Percentiles rank a stretch among this genome's conserved stretches.
phyloP scores from a whole-genome alignment of 2,329 filamentous ascomycete species.

The Aspergillus puulaauensis region DNA sequence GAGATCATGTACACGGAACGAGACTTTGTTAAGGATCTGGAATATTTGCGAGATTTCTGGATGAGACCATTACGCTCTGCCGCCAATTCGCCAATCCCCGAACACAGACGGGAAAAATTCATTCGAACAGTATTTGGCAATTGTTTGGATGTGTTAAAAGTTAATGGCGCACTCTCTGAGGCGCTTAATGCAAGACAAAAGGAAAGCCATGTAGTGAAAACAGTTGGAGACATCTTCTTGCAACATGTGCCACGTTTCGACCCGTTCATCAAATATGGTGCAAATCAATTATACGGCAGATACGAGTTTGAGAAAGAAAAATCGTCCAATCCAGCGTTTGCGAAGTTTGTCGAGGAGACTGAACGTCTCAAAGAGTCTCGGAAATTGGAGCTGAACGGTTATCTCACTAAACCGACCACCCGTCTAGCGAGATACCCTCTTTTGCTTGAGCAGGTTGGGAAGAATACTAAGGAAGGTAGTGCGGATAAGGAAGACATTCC shows the following conservation, averaged over 20 bases:
- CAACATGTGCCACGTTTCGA: constrained; percentile 90
- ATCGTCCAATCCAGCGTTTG: constrained; percentile 77
- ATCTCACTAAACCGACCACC: constrained; percentile 95
- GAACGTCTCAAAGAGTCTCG: constrained; percentile 94
- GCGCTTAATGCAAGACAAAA: constrained; percentile 88
- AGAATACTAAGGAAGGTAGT: constrained; percentile 85
- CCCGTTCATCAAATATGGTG: constrained; percentile 94
- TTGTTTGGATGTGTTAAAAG: constrained; percentile 87
- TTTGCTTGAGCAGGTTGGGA: constrained; percentile 84
- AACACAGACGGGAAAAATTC: constrained; percentile 82
- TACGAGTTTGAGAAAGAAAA: constrained; percentile 98
- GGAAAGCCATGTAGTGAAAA: constrained; percentile 81
- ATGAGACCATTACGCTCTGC: constrained; percentile 84
- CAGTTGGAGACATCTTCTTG: constrained; percentile 90
- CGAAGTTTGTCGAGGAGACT: constrained; percentile 92
- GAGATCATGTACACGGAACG: constrained; percentile 98
- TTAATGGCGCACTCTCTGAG: constrained; percentile 86
- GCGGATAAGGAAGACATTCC: constrained; percentile 91
- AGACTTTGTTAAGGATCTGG: constrained; percentile 97
- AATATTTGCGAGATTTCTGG: constrained; percentile 98
- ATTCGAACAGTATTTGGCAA: constrained; percentile 95
- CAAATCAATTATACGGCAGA: constrained; percentile 93
- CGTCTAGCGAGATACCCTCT: constrained; percentile 91
- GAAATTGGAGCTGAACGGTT: constrained; percentile 95
- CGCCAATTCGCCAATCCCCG: constrained; percentile 79